These are phyloP conservation scores for Conoideocrella luteorostrata DNA, from an alignment of 2,329 filamentous ascomycete species.

Conservation along the genomic window DNA sequence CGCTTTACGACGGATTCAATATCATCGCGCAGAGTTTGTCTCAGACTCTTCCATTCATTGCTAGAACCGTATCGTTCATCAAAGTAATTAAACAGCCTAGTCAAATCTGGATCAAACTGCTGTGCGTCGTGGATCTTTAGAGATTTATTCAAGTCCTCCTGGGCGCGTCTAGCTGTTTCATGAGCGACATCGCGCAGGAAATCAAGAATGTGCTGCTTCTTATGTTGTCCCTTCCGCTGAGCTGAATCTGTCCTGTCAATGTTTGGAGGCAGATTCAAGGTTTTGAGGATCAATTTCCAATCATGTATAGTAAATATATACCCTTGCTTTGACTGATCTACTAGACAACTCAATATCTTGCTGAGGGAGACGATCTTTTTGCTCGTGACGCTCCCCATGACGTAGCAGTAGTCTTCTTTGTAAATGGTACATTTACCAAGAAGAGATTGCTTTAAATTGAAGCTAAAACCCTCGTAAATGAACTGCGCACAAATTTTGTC, in stretches of 20 bases:
- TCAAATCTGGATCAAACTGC: conserved; percentile 12
- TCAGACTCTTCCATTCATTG: conserved; percentile 22
- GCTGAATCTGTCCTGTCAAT: conserved; percentile 26
- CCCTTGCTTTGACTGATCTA: conserved; percentile 53
- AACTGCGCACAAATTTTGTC: conserved; percentile 33
- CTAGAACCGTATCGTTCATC: conserved; percentile 22
- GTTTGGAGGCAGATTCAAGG: conserved; percentile 27
- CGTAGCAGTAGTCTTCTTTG: conserved; percentile 59
- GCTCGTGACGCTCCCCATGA: conserved; percentile 42
- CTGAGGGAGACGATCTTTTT: conserved; percentile 41
- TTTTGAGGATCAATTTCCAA: conserved; percentile 31
- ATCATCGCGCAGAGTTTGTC: conserved; percentile 26
- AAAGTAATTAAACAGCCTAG: conserved; percentile 23
- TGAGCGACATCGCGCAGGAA: conserved; percentile 49
- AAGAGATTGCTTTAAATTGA: conserved; percentile 49
- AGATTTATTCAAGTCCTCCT: conserved; percentile 24
- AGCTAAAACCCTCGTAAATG: conserved; percentile 47
- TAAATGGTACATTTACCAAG: conserved; percentile 60
- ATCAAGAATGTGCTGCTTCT: conserved; percentile 51
- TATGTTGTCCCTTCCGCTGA: conserved; percentile 12
- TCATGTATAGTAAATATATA: conserved; percentile 38
- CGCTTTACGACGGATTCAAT: conserved; percentile 20
- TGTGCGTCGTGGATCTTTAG: conserved; percentile 8
- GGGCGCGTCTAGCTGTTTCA: conserved; percentile 30
- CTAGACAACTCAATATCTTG: conserved; percentile 44